phyloP scores from a whole-genome alignment of 2,329 filamentous ascomycete genomes.

The Laburnicola sp. region DNA sequence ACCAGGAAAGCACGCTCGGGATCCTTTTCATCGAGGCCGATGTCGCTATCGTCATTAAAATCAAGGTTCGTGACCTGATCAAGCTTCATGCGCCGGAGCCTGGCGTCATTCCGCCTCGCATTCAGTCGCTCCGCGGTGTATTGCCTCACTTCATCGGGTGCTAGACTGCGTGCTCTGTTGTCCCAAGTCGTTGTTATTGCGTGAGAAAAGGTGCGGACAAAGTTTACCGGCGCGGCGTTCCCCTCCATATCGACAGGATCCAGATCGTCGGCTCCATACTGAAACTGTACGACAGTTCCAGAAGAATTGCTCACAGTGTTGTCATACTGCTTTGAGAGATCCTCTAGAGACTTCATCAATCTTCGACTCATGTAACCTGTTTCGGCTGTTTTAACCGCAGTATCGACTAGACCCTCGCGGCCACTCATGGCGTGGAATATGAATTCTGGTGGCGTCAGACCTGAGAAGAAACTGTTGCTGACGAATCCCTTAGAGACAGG shows the following conservation, averaged over 20 bases:
- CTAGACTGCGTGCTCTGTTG: constrained; percentile 72
- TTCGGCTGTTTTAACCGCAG: constrained; percentile 97
- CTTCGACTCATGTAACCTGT: constrained; percentile 99
- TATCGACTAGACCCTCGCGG: constrained; percentile 97
- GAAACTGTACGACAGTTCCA: constrained; percentile 89
- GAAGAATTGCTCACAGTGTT: constrained; percentile 91
- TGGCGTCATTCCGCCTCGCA: constrained; percentile 57
- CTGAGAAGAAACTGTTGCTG: constrained; percentile 94
- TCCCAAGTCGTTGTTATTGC: constrained; percentile 74
- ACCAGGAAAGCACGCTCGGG: constrained; percentile 80
- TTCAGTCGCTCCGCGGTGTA: constrained; percentile 71
- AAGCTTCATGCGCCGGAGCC: constrained; percentile 25
- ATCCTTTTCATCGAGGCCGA: constrained; percentile 62
- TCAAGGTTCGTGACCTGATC: constrained; percentile 54
- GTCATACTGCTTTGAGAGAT: constrained; percentile 91
- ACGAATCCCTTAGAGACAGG: constrained; percentile 98
- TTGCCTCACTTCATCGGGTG: constrained; percentile 71
- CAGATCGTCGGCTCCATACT: constrained; percentile 93
- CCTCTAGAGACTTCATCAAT: constrained; percentile 96
- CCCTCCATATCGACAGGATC: constrained; percentile 99
- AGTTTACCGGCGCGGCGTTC: constrained; percentile 86
- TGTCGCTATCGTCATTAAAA: constrained; percentile 71
- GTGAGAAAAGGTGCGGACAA: constrained; percentile 87
- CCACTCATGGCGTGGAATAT: constrained; percentile 98
- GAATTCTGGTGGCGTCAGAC: constrained; percentile 87